These are phyloP conservation scores for Trichoderma arundinaceum DNA, from an alignment of 2,329 filamentous ascomycete genomes.

Conservation along the genomic window DNA sequence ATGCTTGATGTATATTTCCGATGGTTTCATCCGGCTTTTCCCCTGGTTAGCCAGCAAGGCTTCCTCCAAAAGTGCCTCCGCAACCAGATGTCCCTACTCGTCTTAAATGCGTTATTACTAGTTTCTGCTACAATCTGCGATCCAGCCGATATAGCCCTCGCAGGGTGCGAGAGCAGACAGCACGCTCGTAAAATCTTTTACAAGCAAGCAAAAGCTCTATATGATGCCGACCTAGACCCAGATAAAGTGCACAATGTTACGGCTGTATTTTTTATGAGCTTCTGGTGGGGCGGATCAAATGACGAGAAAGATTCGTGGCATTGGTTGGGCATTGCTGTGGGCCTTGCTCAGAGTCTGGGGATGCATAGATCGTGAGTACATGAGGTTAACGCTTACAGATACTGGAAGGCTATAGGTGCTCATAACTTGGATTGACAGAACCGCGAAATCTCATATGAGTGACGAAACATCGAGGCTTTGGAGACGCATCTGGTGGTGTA, in stretches of 20 bases:
- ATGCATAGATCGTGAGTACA: conserved; percentile 21
- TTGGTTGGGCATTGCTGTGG: conserved; percentile 12
- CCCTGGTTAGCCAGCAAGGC: background rate
- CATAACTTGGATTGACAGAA: background rate
- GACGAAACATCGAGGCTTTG: conserved; percentile 7
- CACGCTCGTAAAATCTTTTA: conserved; percentile 6
- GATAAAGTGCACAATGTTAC: conserved; percentile 14
- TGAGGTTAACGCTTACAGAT: accelerated
- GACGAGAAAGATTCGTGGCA: conserved; percentile 21
- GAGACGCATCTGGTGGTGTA: conserved; percentile 20
- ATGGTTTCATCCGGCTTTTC: conserved; percentile 19
- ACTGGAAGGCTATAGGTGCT: background rate
- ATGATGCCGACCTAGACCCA: conserved; percentile 10
- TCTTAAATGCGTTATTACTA: conserved; percentile 2
- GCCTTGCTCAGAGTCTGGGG: conserved; percentile 11
- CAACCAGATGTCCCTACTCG: conserved; percentile 8
- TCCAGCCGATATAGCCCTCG: background rate
- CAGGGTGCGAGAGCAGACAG: conserved; percentile 4
- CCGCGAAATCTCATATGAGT: conserved; percentile 17
- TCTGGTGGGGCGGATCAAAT: conserved; percentile 17
- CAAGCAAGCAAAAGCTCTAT: background rate
- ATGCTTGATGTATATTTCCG: conserved; percentile 14
- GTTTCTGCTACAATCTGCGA: conserved; percentile 14
- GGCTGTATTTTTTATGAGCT: conserved; percentile 3
- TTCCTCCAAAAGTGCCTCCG: conserved; percentile 8